Conservation (phyloP, 176 grass and related monocot genomes). For the Avena atlantica region DNA sequence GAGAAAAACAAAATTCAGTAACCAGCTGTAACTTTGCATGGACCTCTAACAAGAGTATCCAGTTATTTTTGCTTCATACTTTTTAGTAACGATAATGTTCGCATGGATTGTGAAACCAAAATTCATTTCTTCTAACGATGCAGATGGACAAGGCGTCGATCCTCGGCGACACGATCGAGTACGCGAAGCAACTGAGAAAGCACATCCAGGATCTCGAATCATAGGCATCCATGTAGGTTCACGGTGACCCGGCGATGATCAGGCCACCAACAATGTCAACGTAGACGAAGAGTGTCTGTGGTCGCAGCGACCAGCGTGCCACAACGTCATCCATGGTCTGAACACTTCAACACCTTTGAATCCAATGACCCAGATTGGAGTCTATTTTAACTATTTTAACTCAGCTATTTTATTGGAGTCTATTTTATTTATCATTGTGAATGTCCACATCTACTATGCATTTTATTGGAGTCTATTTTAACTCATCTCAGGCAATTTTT, state of each 20-base stretch:
- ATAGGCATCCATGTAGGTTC: conserved; percentile 33
- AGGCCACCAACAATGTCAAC: background rate
- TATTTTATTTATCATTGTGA: too few species aligned
- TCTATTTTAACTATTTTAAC: too few species aligned
- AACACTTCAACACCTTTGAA: too few species aligned
- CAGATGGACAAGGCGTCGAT: conserved; percentile 92
- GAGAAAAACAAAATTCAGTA: background rate
- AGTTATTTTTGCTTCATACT: too few species aligned
- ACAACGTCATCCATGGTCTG: background rate
- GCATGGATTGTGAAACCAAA: background rate
- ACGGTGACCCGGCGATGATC: background rate
- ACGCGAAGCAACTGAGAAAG: conserved; percentile 71
- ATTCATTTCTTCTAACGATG: background rate
- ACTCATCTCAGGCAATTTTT: too few species aligned
- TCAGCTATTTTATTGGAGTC: too few species aligned
- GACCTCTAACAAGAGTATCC: background rate
- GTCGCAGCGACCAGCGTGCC: background rate
- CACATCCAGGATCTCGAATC: conserved; percentile 81
- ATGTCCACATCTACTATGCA: too few species aligned
- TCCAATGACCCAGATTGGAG: too few species aligned
- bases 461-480: too few species aligned
- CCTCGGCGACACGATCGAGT: conserved; percentile 81
- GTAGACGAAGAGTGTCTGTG: background rate
- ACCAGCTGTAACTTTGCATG: background rate
- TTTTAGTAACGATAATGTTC: too few species aligned